Evolutionary conservation across 176 grass and related monocot genomes (phyloP), one percentile per base, ranked within the genome.

Genomic region (Lolium perenne): DNA sequence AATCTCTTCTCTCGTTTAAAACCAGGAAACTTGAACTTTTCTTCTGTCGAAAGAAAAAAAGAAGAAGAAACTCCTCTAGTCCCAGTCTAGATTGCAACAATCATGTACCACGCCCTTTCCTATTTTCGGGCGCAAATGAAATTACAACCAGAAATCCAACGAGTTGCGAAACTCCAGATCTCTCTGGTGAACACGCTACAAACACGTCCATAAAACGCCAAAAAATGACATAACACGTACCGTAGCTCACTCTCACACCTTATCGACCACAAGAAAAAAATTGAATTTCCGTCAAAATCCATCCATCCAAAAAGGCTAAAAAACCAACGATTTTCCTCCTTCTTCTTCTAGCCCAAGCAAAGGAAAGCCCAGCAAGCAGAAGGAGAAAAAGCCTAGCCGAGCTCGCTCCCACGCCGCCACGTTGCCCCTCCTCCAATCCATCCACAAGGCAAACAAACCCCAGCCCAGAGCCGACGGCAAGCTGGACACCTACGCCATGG

Each of bases 401-500:
- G 10, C 89, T 23, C 65, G 10, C 89, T 23, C 65, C 80, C 21
- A 74, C 84, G 84, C 80, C 84, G 80, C 84, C 87, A 75, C 88
- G 78, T 77, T 48, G 60, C 4, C 22, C 56, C 58, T 54, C 47
- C 73, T 83, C 83, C 67, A 78, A 71, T 70, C 75, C 84, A 54
- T n/a, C n/a, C 50, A 29, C n/a, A 65, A 18, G 26, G 1, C 51
- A 16, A 29, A 25, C 56, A 67, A 43, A 71, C 23, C 62, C 67
- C 68, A 70, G 64, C 20, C 70, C 70, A 74, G 71, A 22, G 45
- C 53, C 59, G 47, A 59, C 84, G 69, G 57, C 84, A 83, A 89
- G 82, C 89, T 91, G 86, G 80, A 78, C 79, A 86, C 89, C 85
- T 84, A 47, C 74, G 77, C 85, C 83, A 98, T 98, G 95, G 95